A percentile compares a stretch with the other conserved stretches of the same genome.
Evolutionary conservation across 1,284 basidiomycete genomes (phyloP).

Genomic region (Melanopsichium pennsylvanicum): DNA sequence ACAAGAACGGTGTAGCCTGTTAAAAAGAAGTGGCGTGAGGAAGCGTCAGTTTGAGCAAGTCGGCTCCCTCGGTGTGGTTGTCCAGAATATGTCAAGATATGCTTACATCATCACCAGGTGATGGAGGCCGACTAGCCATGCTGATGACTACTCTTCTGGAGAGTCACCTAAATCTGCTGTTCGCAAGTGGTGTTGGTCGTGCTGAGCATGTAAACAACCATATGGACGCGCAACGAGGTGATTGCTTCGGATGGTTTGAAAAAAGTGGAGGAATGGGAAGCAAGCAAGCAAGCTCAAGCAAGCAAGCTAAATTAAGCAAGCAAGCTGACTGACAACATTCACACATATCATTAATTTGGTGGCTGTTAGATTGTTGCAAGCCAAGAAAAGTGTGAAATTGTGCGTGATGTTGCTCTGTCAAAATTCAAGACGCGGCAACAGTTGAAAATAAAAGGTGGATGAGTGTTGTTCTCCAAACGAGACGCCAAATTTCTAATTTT

Average conservation of each 20-base stretch:
- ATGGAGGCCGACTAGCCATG: constrained; percentile 34
- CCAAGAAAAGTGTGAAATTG: background rate
- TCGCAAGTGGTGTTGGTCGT: background rate
- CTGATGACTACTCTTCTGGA: no score
- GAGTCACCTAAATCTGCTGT: no score
- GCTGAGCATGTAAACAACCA: background rate
- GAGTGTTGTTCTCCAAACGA: constrained; percentile 23
- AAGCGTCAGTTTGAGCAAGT: no score
- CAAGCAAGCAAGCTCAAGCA: no score
- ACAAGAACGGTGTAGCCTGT: constrained; percentile 43
- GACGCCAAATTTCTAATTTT: background rate
- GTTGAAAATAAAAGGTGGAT: constrained; percentile 2
- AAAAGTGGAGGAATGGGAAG: constrained; percentile 10
- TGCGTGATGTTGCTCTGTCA: constrained; percentile 20
- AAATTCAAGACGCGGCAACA: background rate
- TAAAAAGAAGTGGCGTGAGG: background rate
- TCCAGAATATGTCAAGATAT: no score
- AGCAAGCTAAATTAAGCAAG: no score
- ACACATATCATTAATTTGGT: no score
- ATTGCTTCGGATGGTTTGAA: background rate
- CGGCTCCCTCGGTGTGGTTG: no score
- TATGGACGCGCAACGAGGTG: background rate
- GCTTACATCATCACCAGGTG: constrained; percentile 42
- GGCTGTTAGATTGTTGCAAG: no score
- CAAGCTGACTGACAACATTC: no score